A percentile compares a stretch with the other conserved stretches of the same genome.
phyloP scores from a whole-genome alignment of 2,329 filamentous ascomycete genomes.

The Ascochyta rabiei region DNA sequence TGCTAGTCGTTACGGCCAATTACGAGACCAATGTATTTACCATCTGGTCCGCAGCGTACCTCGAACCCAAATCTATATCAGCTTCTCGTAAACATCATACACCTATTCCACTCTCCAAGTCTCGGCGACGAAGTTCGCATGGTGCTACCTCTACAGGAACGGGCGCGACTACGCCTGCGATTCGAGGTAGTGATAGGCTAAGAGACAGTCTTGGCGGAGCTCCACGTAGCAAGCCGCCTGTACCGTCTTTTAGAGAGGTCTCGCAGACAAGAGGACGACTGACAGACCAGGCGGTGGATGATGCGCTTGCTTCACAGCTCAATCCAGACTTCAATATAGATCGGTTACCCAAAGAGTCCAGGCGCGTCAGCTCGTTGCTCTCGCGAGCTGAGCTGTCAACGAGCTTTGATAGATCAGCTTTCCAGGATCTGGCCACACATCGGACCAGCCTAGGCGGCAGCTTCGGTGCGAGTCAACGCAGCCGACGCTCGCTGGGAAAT shows the following conservation, averaged over 20 bases:
- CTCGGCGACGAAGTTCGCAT: constrained; percentile 69
- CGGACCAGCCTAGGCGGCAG: constrained; percentile 49
- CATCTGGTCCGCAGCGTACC: constrained; percentile 82
- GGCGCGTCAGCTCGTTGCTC: constrained; percentile 88
- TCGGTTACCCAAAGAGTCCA: constrained; percentile 64
- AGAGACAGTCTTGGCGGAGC: constrained; percentile 77
- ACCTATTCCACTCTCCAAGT: constrained; percentile 49
- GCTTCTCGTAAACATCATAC: constrained; percentile 49
- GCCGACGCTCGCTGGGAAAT: constrained; percentile 76
- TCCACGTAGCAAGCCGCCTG: constrained; percentile 52
- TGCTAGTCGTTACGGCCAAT: constrained; percentile 82
- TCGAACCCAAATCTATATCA: constrained; percentile 66
- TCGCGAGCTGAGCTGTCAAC: constrained; percentile 86
- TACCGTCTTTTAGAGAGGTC: constrained; percentile 48
- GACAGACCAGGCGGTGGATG: constrained; percentile 52
- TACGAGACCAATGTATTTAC: constrained; percentile 76
- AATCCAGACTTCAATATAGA: constrained; percentile 57
- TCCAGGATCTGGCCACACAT: constrained; percentile 70
- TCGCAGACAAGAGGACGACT: constrained; percentile 40
- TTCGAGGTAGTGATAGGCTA: constrained; percentile 64
- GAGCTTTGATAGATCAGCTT: constrained; percentile 80
- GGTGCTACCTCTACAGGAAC: constrained; percentile 65
- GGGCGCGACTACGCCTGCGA: constrained; percentile 75
- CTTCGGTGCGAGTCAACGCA: constrained; percentile 60
- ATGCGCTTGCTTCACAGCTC: constrained; percentile 56